Evolutionary conservation across 805 yeast genomes (phyloP), one percentile per base, ranked within the genome.

Genomic region (Yarrowia yakushimensis): DNA sequence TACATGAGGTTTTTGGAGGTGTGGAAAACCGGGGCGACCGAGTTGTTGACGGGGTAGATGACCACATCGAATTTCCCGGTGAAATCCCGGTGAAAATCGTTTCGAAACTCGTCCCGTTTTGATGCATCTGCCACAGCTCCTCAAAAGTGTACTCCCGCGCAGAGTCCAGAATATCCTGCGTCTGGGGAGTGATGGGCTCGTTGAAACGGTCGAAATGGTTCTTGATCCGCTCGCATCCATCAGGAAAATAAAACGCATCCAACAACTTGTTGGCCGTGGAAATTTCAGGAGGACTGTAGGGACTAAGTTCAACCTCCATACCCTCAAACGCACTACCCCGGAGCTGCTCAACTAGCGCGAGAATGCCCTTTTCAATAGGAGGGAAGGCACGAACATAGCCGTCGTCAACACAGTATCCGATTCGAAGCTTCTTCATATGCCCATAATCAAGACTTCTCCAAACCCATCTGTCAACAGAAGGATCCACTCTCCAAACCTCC

Each of bases 21-120:
- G 59, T 81, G 79, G 52, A 79, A 77, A 50, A 81, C 76, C 0
- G 88, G 85, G 2, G 87, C 87, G n/a, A 91, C 79, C 0, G 93
- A 25, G 25, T 36, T 36, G 8, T 30, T 28, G 9, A 52, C 59
- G 2, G 59, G 59, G 13, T 52, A 52, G 18, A 52, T 52, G 34
- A 36, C 43, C 4, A 25, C 31, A 10, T 52, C 59, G 18, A 52
- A 23, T 8, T 30, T 13, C 4, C 18, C 12, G 6, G 36, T 28
- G 27, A 60, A 60, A 33, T 57, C 67, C n/a, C 18, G 34, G 23
- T 52, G 28, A 13, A 54, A 63, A 13, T 60, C 42, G 9, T 63
- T 50, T 23, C 61, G 62, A n/a, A 54, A 63, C 15, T 50, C 17
- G 69, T 63, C 5, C 68, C 73, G 41, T 74, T 70, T 83, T 34